These are phyloP conservation scores for Annulohypoxylon maeteangense DNA, from an alignment of 495 filamentous ascomycete genomes.

Conservation along the genomic window DNA sequence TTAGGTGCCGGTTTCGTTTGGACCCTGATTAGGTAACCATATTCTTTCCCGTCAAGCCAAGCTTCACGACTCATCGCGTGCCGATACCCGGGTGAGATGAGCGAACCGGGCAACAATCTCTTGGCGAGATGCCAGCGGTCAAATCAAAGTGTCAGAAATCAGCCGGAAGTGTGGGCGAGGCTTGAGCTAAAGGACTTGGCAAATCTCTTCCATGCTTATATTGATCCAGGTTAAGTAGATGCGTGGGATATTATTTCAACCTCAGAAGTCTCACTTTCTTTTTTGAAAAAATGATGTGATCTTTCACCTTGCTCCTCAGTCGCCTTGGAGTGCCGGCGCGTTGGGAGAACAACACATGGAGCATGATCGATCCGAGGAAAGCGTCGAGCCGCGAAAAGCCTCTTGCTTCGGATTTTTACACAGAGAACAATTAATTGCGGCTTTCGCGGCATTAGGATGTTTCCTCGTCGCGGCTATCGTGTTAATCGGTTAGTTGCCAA, in stretches of 20 bases:
- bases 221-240: conserved; percentile 1
- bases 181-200: conserved; percentile 30
- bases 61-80: conserved; percentile 11
- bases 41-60: not conserved
- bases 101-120: conserved; percentile 13
- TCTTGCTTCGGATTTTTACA: conserved; percentile 20
- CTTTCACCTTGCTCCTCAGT: not conserved
- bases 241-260: conserved; percentile 13
- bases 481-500: conserved; percentile 28
- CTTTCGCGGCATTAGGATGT: conserved; percentile 5
- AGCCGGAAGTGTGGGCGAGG: conserved; percentile 2
- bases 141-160: conserved; percentile 14
- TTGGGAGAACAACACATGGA: conserved; percentile 15
- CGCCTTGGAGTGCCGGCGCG: not conserved
- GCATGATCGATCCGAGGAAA: conserved; percentile 25
- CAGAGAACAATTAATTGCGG: conserved; percentile 25
- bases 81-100: conserved; percentile 23
- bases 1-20: not conserved
- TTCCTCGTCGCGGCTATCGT: conserved; percentile 16
- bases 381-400: not conserved
- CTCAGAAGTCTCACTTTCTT: not conserved
- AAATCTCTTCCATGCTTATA: conserved; percentile 24
- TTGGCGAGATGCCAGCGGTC: conserved; percentile 18
- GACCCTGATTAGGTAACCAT: not conserved
- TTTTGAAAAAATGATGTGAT: not conserved